Base-by-base conservation (phyloP, 164 flowering plant genomes). In the Sextonia rubra region DNA sequence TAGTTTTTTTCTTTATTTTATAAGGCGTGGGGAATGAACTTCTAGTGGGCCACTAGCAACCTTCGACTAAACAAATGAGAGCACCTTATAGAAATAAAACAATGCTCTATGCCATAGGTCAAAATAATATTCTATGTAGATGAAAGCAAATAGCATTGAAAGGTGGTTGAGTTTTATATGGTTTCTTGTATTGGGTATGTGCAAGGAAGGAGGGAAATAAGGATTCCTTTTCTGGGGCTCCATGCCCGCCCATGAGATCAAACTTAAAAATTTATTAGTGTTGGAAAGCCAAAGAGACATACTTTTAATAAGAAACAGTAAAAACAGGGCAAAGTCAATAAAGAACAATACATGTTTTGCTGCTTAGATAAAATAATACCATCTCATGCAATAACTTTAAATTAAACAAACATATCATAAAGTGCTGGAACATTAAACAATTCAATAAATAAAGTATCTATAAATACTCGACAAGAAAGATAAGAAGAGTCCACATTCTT, bases 211-310 rank as follows among this genome's bases (percentile, higher is more conserved):
- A 22, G 44, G 44, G 11, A 37, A 7, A 37, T 37, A 7, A 14
- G 61, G 63, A 69, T 69, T 69, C 63, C 71, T 56, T 44, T 61
- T 44, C 17, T 62, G 18, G 73, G 58, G 67, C 65, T 61, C 22
- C 66, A n/a, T 58, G 55, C n/a, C 64, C n/a, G 25, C 2, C 48
- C 18, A 18, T 47, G 37, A 58, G 3, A 27, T 56, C 72, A 64
- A 47, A 64, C 58, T 55, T 64, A 71, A 62, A 62, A 8, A 37
- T 8, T 37, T 37, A 37, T n/a, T n/a, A 61, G 52, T 60, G 69
- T 49, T 72, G 49, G 48, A 48, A 72, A 72, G 69, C 74, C 69
- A 27, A 60, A 70, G 66, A 30, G 61, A 52, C 65, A 70, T 60
- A 65, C 73, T 60, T 60, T 70, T 20, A 6, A 70, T 60, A 70